Evolutionary conservation across 352 stramenopile genomes (phyloP).

Genomic region (Phytopythium delawarense): DNA sequence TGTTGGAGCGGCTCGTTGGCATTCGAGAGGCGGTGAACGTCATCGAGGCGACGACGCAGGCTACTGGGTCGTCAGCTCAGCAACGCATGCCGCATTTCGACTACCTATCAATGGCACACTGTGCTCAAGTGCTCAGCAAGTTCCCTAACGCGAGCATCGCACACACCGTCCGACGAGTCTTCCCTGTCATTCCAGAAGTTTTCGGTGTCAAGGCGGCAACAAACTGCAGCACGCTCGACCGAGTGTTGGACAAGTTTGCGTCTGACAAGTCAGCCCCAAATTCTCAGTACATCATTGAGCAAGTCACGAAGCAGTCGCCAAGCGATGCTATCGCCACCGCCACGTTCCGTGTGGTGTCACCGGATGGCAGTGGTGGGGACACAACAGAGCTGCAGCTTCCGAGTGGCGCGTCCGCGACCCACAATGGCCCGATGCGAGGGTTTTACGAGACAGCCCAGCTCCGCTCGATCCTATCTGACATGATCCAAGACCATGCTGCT

Average conservation of each 20-base stretch:
- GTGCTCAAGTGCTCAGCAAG: slow-evolving; percentile 37
- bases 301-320: slow-evolving; percentile 24
- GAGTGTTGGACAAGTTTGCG: slow-evolving; percentile 33
- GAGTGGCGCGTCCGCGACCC: slow-evolving; percentile 33
- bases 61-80: slow-evolving; percentile 9
- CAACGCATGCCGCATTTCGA: slow-evolving; percentile 72
- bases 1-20: slow-evolving; percentile 62
- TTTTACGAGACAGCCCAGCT: slow-evolving; percentile 67
- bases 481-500: slow-evolving; percentile 79
- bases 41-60: slow-evolving; percentile 52
- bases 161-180: slow-evolving; percentile 39
- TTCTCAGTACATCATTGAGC: slow-evolving; percentile 25
- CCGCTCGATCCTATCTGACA: slow-evolving; percentile 40
- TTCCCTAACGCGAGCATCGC: slow-evolving; percentile 45
- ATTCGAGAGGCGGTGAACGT: slow-evolving; percentile 69
- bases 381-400: slow-evolving; percentile 27
- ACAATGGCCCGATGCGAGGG: slow-evolving; percentile 19
- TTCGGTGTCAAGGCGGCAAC: slow-evolving; percentile 31
- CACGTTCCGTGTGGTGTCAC: slow-evolving; percentile 11
- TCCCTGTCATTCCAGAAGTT: slow-evolving; percentile 49
- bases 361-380: neutral
- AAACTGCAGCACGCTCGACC: slow-evolving; percentile 46
- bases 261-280: neutral
- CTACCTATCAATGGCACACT: slow-evolving; percentile 55
- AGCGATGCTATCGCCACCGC: slow-evolving; percentile 17